These are phyloP conservation scores for Aspergillus hiratsukae DNA, from an alignment of 2,329 filamentous ascomycete species.

Conservation along the genomic window DNA sequence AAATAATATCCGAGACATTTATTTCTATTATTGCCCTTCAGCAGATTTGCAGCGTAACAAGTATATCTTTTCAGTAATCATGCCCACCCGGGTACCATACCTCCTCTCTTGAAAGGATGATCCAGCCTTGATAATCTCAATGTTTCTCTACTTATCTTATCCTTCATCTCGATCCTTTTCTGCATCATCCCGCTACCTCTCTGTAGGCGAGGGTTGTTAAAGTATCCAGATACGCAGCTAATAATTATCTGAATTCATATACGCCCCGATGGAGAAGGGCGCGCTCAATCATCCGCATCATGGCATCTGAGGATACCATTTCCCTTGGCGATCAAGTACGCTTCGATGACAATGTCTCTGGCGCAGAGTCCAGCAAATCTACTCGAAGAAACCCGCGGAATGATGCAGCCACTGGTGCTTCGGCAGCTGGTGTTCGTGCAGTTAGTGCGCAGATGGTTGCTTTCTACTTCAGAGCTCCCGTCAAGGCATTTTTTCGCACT, in stretches of 20 bases:
- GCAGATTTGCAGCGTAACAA: too few species aligned
- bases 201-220: neutral
- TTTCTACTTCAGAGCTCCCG: conserved; percentile 87
- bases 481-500: conserved; percentile 88
- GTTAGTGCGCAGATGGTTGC: conserved; percentile 77
- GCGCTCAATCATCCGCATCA: conserved; percentile 1
- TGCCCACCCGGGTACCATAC: neutral
- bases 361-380: conserved; percentile 17
- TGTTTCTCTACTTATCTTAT: neutral
- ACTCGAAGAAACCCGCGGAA: conserved; percentile 47
- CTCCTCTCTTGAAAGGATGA: neutral
- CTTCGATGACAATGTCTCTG: conserved; percentile 9
- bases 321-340: conserved; percentile 10
- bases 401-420: conserved; percentile 67
- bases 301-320: conserved; percentile 9
- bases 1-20: neutral
- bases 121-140: neutral
- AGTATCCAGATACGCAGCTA: neutral
- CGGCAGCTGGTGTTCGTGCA: conserved; percentile 77
- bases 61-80: neutral
- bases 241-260: neutral
- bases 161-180: neutral
- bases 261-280: conserved; percentile 13
- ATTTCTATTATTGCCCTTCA: too few species aligned
- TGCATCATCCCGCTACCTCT: neutral